Base-by-base conservation (phyloP, 768 basidiomycete species). In the Wakefieldia striispora region DNA sequence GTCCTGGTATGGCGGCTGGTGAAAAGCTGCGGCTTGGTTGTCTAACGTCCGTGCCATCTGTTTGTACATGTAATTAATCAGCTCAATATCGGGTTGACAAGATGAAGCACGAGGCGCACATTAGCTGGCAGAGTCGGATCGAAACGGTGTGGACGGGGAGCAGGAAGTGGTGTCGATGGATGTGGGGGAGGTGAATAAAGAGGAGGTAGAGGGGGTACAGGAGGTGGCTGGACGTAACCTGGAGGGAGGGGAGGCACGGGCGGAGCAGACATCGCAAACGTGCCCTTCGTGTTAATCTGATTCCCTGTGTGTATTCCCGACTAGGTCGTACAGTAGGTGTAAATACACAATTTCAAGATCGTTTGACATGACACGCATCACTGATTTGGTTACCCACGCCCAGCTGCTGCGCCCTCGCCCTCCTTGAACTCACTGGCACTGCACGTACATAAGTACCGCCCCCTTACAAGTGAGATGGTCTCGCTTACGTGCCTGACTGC, bases 21-120 rank as follows among this genome's bases (percentile, higher is more conserved):
- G 62, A 43, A 65, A 54, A 42, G 54, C 54, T 16, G 59, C 50
- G 43, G 63, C 49, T 33, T 80, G 76, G 42, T 77, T 75, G 60
- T 88, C 84, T 12, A 88, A 67, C 14, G 72, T 75, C 53, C 76
- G 74, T 10, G 85, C 82, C 79, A 87, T 87, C 84, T 86, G 63
- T 48, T 63, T 54, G 55, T 43, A 59, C 54, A 23, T 23, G 23
- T 23, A 23, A 58, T 63, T 57, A 37, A 54, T 61, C 48, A 48
- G 52, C 47, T 11, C 11, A 13, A 12, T 46, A 29, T 49, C 42
- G 35, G 24, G 49, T 40, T 43, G 41, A 47, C 50, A 52, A 53
- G 53, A 53, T 16, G 21, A 43, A 36, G 52, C 58, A 47, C 45
- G 56, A 46, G n/a, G 74, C 79, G 63, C 62, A 84, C 86, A 60